Base-by-base conservation (phyloP, 2,329 filamentous ascomycete species). In the Scedosporium minutisporum region DNA sequence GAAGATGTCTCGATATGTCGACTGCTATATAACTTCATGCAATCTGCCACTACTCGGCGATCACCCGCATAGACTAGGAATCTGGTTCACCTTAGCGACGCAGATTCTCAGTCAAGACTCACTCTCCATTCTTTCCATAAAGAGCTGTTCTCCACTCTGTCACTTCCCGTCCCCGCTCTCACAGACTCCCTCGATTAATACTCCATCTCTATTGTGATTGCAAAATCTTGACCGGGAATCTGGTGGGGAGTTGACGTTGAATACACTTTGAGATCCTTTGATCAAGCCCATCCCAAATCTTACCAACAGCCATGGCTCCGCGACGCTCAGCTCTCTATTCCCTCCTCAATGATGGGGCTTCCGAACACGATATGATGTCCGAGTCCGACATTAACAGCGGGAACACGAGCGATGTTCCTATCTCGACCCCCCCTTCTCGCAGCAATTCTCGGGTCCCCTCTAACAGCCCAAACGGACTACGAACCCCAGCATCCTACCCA, bases 301-400 rank as follows among this genome's bases (percentile, higher is more conserved):
- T 23, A 7, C 27, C 44, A 57, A n/a, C 48, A 18, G 18, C 33
- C 60, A 55, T 57, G 60, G 60, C 60, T 38, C 48, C 60, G 6
- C 27, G 60, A 57, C 60, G 60, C 4, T 61, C 60, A 21, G 60
- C 46, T n/a, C 46, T 61, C n/a, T 51, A 61, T 33, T 61, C 60
- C 3, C 48, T 61, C 16, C 60, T 61, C 10, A 61, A 61, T 18
- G 60, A 61, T 6, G 14, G 44, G 4, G 2, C 29, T 21, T 48
- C 60, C 5, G 42, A 51, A 27, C n/a, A 51, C 27, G 25, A 21
- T 21, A 29, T 53, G 25, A 51, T 46, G 23, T 53, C 23, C n/a
- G 59, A 61, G n/a, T 53, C 59, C 10, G 59, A 29, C 10, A 16
- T 33, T 21, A 42, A 51, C 23, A 46, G 42, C n/a, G 25, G 25